Evolutionary conservation across 23 red algal species (phyloP).

Genomic region (Gracilariopsis chorda): DNA sequence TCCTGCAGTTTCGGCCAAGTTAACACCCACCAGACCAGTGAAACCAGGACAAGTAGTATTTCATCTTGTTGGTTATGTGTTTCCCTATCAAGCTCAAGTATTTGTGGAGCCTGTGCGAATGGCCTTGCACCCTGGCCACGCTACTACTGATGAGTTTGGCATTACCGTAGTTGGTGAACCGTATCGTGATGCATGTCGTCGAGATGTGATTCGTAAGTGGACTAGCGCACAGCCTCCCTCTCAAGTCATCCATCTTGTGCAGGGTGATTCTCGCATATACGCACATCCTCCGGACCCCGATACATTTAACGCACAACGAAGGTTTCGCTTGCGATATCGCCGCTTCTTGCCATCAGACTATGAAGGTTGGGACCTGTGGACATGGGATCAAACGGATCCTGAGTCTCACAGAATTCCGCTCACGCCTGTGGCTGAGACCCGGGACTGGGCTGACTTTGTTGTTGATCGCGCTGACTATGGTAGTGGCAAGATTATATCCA

Average conservation of each 20-base stretch:
- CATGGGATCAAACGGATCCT: constrained; percentile 45
- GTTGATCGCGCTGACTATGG: constrained; percentile 47
- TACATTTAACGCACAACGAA: neutral
- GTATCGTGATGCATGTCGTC: constrained; percentile 34
- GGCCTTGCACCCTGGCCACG: neutral
- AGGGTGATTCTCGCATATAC: constrained; percentile 11
- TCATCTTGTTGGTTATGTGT: constrained; percentile 14
- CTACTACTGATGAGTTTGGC: neutral
- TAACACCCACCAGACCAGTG: neutral
- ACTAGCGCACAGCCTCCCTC: neutral
- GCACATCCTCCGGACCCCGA: neutral
- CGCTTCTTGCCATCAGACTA: constrained; percentile 26
- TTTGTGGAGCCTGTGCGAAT: constrained; percentile 44
- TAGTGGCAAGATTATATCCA: neutral
- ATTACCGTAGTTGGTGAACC: constrained; percentile 2
- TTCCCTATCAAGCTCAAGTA: constrained; percentile 30
- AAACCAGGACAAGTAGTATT: constrained; percentile 9
- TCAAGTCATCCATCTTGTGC: constrained; percentile 43
- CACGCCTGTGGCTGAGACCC: neutral
- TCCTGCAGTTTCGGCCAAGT: neutral
- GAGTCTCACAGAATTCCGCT: neutral
- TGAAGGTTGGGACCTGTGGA: constrained; percentile 55
- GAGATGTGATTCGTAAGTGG: constrained; percentile 43
- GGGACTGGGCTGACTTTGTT: constrained; percentile 44
- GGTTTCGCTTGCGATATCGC: constrained; percentile 34